These are phyloP conservation scores for Starmerella roubikii DNA, from an alignment of 805 yeast species.

Conservation along the genomic window DNA sequence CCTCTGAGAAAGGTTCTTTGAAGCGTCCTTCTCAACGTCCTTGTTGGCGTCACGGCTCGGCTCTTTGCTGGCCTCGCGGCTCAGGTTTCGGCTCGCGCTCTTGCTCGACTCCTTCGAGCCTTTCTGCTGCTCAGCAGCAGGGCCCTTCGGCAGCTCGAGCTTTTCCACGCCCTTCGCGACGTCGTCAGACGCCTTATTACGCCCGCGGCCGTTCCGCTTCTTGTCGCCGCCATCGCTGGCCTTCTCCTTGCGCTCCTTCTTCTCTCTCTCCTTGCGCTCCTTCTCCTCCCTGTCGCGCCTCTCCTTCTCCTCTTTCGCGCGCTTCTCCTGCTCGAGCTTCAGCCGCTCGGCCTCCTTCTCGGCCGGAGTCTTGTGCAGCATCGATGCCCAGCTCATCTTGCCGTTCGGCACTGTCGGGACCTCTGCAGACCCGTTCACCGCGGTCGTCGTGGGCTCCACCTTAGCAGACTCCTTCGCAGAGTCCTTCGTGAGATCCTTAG, in stretches of 20 bases:
- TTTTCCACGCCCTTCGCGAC: conserved; percentile 8
- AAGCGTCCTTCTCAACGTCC: no score
- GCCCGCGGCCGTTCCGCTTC: conserved; percentile 3
- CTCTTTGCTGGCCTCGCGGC: no score
- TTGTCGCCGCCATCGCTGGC: not conserved
- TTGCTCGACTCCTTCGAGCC: not conserved
- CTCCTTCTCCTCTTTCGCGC: not conserved
- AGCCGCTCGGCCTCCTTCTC: conserved; percentile 7
- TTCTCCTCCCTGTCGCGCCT: not conserved
- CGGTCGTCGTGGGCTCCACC: not conserved
- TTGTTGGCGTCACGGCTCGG: no score
- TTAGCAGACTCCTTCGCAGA: not conserved
- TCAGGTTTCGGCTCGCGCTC: no score
- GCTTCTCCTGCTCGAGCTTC: not conserved
- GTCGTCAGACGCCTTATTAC: conserved; percentile 5
- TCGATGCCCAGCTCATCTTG: conserved; percentile 20
- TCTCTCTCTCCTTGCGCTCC: not conserved
- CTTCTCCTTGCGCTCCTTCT: not conserved
- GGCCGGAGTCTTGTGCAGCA: conserved; percentile 7
- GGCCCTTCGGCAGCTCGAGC: conserved; percentile 12
- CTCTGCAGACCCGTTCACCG: conserved; percentile 13
- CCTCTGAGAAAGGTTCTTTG: no score
- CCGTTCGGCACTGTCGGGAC: conserved; percentile 14
- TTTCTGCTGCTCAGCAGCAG: conserved; percentile 9
- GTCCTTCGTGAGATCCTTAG: not conserved